Evolutionary conservation across 495 filamentous ascomycete genomes (phyloP).

Genomic region (Cenococcum geophilum): DNA sequence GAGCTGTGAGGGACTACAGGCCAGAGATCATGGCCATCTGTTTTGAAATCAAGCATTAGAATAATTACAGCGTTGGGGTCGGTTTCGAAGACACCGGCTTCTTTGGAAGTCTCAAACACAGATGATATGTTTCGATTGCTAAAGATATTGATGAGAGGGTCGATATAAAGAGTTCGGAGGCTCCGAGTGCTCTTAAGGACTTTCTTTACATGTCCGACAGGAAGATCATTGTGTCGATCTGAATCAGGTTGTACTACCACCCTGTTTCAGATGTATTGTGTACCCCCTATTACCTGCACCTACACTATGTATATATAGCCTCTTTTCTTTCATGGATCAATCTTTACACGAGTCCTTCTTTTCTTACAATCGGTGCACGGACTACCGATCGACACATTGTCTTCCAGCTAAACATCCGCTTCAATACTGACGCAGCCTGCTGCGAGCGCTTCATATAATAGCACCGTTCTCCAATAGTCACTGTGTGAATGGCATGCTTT

Average conservation of each 20-base stretch:
- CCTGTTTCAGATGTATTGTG: too few species aligned
- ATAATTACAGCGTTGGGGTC: conserved; percentile 14
- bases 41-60: conserved; percentile 42
- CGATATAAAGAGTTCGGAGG: conserved; percentile 17
- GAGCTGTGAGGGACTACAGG: conserved; percentile 41
- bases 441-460: conserved; percentile 20
- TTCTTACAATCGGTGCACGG: too few species aligned
- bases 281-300: too few species aligned
- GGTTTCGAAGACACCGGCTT: conserved; percentile 20
- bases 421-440: conserved; percentile 24
- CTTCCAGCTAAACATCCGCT: conserved; percentile 23
- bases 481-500: conserved; percentile 27
- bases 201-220: conserved; percentile 20
- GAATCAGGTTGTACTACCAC: too few species aligned
- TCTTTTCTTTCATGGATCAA: too few species aligned
- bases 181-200: conserved; percentile 14
- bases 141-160: conserved; percentile 22
- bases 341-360: too few species aligned
- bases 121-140: conserved; percentile 15
- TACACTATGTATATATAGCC: too few species aligned
- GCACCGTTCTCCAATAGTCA: conserved; percentile 24
- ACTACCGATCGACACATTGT: too few species aligned
- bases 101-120: conserved; percentile 1
- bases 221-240: too few species aligned
- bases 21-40: conserved; percentile 37